Percentiles rank a stretch among this genome's conserved stretches.
Evolutionary conservation across 768 basidiomycete species (phyloP).

Genomic region (Cystobasidium tubakii): DNA sequence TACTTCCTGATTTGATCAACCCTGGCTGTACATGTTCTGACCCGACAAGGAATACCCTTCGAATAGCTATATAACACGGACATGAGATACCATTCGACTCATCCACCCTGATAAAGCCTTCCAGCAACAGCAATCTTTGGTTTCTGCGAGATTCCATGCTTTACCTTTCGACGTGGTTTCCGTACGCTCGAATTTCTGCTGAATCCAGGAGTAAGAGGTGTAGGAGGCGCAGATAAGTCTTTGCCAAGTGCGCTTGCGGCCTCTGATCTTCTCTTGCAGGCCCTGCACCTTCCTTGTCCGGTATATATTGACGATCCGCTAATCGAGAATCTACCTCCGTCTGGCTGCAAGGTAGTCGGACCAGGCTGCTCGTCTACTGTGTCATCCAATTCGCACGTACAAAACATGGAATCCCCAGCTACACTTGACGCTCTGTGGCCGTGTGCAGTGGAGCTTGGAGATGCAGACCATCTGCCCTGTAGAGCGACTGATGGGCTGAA

Average conservation of each 20-base stretch:
- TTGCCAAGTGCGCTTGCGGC: not conserved
- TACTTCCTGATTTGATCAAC: too few species aligned
- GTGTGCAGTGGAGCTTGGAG: not conserved
- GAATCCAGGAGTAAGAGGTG: not conserved
- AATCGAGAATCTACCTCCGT: not conserved
- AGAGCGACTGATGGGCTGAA: not conserved
- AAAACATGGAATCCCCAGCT: slow-evolving; percentile 24
- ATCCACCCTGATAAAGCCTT: slow-evolving; percentile 22
- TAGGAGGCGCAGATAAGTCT: not conserved
- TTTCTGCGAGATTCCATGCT: not conserved
- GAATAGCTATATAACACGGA: not conserved
- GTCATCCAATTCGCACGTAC: slow-evolving; percentile 30
- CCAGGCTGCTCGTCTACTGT: slow-evolving; percentile 12
- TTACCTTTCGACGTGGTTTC: not conserved
- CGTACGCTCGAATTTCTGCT: slow-evolving; percentile 11
- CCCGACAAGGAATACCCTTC: too few species aligned
- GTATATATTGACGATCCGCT: slow-evolving; percentile 1
- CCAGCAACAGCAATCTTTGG: slow-evolving; percentile 11
- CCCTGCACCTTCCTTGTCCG: not conserved
- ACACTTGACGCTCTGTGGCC: slow-evolving; percentile 10
- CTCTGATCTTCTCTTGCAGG: slow-evolving; percentile 5
- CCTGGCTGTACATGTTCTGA: too few species aligned
- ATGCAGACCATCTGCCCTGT: not conserved
- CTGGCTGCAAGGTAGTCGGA: not conserved
- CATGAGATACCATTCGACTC: not conserved